Base-by-base conservation (phyloP, 345 rosid species). In the Gossypium mustelinum region DNA sequence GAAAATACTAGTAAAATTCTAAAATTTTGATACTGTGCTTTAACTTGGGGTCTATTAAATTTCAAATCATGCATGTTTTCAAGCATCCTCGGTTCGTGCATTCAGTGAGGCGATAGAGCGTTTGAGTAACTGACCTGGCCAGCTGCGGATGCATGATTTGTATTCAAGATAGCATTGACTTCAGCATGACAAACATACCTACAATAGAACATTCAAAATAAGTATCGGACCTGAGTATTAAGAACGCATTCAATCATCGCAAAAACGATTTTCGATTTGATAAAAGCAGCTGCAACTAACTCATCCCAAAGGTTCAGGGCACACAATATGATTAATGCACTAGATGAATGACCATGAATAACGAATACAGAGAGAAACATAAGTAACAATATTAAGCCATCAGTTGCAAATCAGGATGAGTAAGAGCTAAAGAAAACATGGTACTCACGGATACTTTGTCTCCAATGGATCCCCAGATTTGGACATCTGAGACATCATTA, bases 131-230 rank as follows among this genome's bases (percentile, higher is more conserved):
- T 12, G 71, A 91, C 98, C 89, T 91, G 98, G 65, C 97, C 97
- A 3, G 83, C 89, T 11, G 95, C 97, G 72, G 97, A 89, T 68
- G 98, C 95, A 68, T 94, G 97, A 79, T 94, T 92, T 56, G 89
- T 94, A 83, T 94, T 94, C 73, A 94, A 86, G 74, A 94, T 91
- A 74, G 98, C 98, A 87, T 92, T 94, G 72, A 92, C 94, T 88
- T 94, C 98, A 74, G 98, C 98, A 78, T 92, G 98, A 82, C 98
- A 94, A 57, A 94, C 98, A 82, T 91, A 94, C 62, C 98, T 94
- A 77, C 79, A 85, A 73, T 4, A 70, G 45, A 70, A 29, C 13
- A 74, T 50, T 55, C 22, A 20, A 76, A 65, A 43, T 63, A 24
- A 73, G 74, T 16, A 47, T 66, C 13, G 22, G 29, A 22, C 2